Evolutionary conservation across 805 yeast species (phyloP).

Genomic region (Candida glaebosa): DNA sequence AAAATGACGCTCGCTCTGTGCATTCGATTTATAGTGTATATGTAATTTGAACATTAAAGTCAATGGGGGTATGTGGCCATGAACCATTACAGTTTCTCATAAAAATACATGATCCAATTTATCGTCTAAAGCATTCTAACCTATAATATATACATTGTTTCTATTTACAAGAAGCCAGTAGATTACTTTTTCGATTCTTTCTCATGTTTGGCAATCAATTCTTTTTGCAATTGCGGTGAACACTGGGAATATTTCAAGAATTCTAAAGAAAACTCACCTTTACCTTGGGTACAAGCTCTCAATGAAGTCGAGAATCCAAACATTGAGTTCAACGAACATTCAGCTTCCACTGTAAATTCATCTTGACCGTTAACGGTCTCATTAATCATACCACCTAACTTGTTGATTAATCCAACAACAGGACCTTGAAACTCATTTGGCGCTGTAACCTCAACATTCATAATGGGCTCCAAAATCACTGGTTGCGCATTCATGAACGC

Average conservation of each 20-base stretch:
- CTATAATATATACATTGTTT: not conserved
- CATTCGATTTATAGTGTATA: not conserved
- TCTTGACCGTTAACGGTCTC: slow-evolving; percentile 94
- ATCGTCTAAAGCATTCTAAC: not conserved
- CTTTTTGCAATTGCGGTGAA: slow-evolving; percentile 83
- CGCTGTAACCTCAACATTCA: slow-evolving; percentile 89
- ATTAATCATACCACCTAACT: slow-evolving; percentile 84
- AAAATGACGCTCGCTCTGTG: not conserved
- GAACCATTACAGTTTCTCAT: not conserved
- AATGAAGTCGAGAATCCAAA: slow-evolving; percentile 94
- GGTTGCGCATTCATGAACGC: slow-evolving; percentile 85
- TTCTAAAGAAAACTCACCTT: slow-evolving; percentile 96
- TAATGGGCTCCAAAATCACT: slow-evolving; percentile 91
- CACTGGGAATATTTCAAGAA: slow-evolving; percentile 91
- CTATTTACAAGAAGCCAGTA: slow-evolving; percentile 1
- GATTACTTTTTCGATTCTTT: slow-evolving; percentile 18
- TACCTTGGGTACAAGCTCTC: slow-evolving; percentile 97
- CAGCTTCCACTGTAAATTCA: slow-evolving; percentile 90
- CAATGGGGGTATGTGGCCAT: not conserved
- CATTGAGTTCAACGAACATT: slow-evolving; percentile 94
- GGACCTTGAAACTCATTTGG: slow-evolving; percentile 96
- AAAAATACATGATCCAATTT: too few species aligned
- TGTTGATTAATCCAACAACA: slow-evolving; percentile 87
- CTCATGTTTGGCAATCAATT: slow-evolving; percentile 76
- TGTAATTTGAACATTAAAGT: not conserved